phyloP scores from a whole-genome alignment of 1,284 basidiomycete genomes.

The Amylostereum chailletii region DNA sequence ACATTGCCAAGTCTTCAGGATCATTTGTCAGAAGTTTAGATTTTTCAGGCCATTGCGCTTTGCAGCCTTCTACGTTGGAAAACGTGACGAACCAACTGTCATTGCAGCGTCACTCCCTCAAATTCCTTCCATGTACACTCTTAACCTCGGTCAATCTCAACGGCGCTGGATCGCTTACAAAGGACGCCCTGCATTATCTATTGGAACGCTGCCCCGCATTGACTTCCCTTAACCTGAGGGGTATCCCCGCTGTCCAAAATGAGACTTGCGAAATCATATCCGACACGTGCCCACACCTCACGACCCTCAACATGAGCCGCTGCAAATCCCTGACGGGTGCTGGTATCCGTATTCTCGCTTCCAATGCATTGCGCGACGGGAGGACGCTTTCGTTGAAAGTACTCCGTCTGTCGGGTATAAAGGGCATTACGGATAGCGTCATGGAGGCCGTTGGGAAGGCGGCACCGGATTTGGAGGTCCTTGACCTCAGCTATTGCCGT shows the following conservation, averaged over 20 bases:
- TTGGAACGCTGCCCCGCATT: conserved; percentile 63
- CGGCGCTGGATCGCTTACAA: conserved; percentile 63
- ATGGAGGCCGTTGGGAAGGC: conserved; percentile 55
- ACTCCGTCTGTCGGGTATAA: conserved; percentile 60
- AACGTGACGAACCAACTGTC: conserved; percentile 47
- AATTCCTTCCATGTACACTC: conserved; percentile 42
- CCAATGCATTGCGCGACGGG: conserved; percentile 31
- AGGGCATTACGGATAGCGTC: conserved; percentile 46
- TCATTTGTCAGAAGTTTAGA: conserved; percentile 62
- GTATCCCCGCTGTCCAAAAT: conserved; percentile 60
- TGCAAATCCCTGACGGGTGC: conserved; percentile 64
- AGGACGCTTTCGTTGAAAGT: conserved; percentile 43
- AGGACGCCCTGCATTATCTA: conserved; percentile 60
- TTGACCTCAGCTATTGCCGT: conserved; percentile 71
- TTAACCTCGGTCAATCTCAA: conserved; percentile 66
- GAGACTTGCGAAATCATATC: conserved; percentile 64
- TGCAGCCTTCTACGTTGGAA: conserved; percentile 42
- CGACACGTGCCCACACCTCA: conserved; percentile 43
- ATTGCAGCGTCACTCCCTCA: conserved; percentile 25
- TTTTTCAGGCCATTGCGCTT: conserved; percentile 52
- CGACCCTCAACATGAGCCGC: conserved; percentile 63
- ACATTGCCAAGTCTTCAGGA: conserved; percentile 44
- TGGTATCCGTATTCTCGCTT: conserved; percentile 42
- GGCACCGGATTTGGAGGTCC: conserved; percentile 67
- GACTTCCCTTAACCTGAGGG: conserved; percentile 54